Evolutionary conservation across 768 basidiomycete genomes (phyloP).

Genomic region (Gautieria morchelliformis): DNA sequence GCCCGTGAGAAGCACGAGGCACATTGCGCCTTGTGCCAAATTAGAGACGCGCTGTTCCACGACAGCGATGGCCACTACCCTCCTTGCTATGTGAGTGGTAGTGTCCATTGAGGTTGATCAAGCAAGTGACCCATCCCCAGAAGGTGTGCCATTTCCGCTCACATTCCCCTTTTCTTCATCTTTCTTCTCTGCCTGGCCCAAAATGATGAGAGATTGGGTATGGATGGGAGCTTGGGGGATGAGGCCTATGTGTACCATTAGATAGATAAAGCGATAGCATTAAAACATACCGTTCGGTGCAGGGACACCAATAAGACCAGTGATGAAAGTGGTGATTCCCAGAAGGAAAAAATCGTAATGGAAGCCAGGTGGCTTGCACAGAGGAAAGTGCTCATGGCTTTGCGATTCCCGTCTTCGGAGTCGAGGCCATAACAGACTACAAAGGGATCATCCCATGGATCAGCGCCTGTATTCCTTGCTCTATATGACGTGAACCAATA

Average conservation of each 20-base stretch:
- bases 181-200: too few species aligned
- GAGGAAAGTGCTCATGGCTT: conserved; percentile 82
- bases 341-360: conserved; percentile 88
- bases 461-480: too few species aligned
- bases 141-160: too few species aligned
- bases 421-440: too few species aligned
- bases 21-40: conserved; percentile 69
- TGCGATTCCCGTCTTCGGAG: too few species aligned
- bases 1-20: conserved; percentile 68
- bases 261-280: too few species aligned
- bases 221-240: conserved; percentile 88
- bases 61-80: conserved; percentile 57
- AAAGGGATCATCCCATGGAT: too few species aligned
- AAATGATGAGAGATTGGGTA: too few species aligned
- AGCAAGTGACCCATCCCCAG: too few species aligned
- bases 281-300: conserved; percentile 58
- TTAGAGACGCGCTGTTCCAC: conserved; percentile 95
- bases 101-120: neutral
- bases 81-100: neutral
- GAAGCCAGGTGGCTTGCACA: conserved; percentile 83
- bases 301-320: conserved; percentile 77
- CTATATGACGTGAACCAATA: too few species aligned
- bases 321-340: conserved; percentile 82
- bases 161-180: too few species aligned
- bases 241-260: conserved; percentile 36